These are phyloP conservation scores for Quercus dentata DNA, from an alignment of 306 rosid species.

Conservation along the genomic window DNA sequence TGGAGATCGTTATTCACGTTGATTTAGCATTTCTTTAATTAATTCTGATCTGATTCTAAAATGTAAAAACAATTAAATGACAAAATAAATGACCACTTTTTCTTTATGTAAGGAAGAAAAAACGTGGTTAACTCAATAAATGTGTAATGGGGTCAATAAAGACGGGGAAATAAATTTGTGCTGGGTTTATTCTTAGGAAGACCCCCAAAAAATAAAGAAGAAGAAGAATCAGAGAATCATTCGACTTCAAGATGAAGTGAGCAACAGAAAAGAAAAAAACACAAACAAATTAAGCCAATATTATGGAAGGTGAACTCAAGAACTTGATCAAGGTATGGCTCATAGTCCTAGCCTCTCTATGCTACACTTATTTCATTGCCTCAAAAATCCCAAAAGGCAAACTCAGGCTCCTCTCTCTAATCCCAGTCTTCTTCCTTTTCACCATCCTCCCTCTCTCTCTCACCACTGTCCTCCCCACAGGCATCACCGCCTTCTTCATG, in stretches of 20 bases:
- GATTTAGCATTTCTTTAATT: too few species aligned
- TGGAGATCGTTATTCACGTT: too few species aligned
- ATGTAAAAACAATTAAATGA: too few species aligned
- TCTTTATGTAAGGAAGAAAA: too few species aligned
- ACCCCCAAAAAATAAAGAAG: too few species aligned
- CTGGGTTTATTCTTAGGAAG: too few species aligned
- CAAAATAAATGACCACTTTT: too few species aligned
- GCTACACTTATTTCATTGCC: slow-evolving; percentile 22
- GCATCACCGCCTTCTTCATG: slow-evolving; percentile 24
- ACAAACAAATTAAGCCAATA: neutral
- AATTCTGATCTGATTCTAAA: too few species aligned
- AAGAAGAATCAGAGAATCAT: too few species aligned
- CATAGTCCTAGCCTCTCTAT: slow-evolving; percentile 14
- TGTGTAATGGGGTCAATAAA: too few species aligned
- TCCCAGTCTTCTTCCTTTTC: slow-evolving; percentile 29
- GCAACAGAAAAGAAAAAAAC: neutral
- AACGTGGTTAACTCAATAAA: too few species aligned
- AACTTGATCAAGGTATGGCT: slow-evolving; percentile 25
- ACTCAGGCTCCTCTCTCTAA: slow-evolving; percentile 29
- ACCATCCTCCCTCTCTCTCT: slow-evolving; percentile 21
- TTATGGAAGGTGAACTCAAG: slow-evolving; percentile 19
- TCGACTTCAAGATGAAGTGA: neutral
- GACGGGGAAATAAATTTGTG: too few species aligned
- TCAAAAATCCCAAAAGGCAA: slow-evolving; percentile 31
- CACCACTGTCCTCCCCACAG: slow-evolving; percentile 24